These are phyloP conservation scores for Dactylellina leptospora DNA, from an alignment of 2,329 filamentous ascomycete species.

Conservation along the genomic window DNA sequence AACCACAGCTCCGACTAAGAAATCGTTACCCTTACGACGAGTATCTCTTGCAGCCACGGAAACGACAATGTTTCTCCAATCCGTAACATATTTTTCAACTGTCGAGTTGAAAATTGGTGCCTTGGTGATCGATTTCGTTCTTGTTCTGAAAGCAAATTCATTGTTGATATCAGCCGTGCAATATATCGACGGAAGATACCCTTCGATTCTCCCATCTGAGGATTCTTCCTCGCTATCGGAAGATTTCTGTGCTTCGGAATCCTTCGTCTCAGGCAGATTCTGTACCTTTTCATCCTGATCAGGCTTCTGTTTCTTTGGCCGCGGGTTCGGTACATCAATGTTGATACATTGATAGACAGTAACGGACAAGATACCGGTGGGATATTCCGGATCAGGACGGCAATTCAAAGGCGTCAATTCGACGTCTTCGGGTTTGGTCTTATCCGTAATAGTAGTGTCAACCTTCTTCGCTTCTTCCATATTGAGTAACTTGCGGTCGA, in stretches of 20 bases:
- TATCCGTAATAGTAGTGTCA: conserved; percentile 85
- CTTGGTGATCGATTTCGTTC: conserved; percentile 89
- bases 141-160: conserved; percentile 77
- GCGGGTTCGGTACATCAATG: conserved; percentile 67
- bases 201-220: conserved; percentile 32
- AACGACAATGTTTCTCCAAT: conserved; percentile 88
- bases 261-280: conserved; percentile 76
- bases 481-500: conserved; percentile 80
- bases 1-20: conserved; percentile 89
- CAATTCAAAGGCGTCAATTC: conserved; percentile 89
- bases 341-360: conserved; percentile 96
- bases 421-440: conserved; percentile 74
- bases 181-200: conserved; percentile 80
- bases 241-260: conserved; percentile 75
- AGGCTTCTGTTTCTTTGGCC: conserved; percentile 21
- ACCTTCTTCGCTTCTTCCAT: conserved; percentile 73
- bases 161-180: conserved; percentile 93
- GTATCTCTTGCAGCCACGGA: conserved; percentile 91
- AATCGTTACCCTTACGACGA: conserved; percentile 89
- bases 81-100: conserved; percentile 91
- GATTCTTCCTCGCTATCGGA: conserved; percentile 47
- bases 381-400: conserved; percentile 92
- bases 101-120: conserved; percentile 98
- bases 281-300: conserved; percentile 40
- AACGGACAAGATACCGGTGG: conserved; percentile 84